Evolutionary conservation across 768 basidiomycete species (phyloP), one percentile per base, ranked within the genome.

Genomic region (Sutorius australiensis): DNA sequence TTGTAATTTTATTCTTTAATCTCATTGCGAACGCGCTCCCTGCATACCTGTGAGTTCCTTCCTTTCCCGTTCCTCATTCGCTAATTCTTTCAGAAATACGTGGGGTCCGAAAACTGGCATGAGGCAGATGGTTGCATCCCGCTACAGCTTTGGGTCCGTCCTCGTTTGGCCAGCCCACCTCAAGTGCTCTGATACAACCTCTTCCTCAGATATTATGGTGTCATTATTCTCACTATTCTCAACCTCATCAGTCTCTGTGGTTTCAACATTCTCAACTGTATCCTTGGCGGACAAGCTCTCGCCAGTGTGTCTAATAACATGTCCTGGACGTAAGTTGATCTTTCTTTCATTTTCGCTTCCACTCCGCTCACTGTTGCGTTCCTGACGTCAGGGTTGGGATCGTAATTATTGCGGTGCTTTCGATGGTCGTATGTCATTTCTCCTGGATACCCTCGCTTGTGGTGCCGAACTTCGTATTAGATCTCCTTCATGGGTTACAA

Each of bases 51-150:
- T 82, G 59, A 57, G 80, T 44, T 45, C 17, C 21, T 24, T 48
- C 38, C 39, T 17, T 42, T 28, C 30, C 14, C 16, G 2, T 11
- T 12, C 28, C 36, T 1, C 30, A 9, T 2, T 1, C 12, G 16
- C 55, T 31, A 3, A 69, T 19, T 17, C 11, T 2, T 21, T 11
- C 46, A 80, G 79, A 53, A 70, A 80, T n/a, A 82, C 84, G 3
- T 89, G 88, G 71, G 89, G 91, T 11, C 88, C 91, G 0, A 84
- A 83, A 64, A 72, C 87, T 1, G 93, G 93, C 11, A 79, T 86
- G 62, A 79, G 90, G 17, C 86, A 92, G 60, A 91, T 94, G 88
- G 81, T 89, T 21, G 79, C 82, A 40, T 84, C 90, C 3, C 71
- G 81, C 24, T 84, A 81, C 63, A 78, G 71, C 50, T 81, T 81